A percentile compares a stretch with the other conserved stretches of the same genome.
These are phyloP conservation scores for Metschnikowia henanensis DNA, from an alignment of 805 yeast genomes.

Conservation along the genomic window DNA sequence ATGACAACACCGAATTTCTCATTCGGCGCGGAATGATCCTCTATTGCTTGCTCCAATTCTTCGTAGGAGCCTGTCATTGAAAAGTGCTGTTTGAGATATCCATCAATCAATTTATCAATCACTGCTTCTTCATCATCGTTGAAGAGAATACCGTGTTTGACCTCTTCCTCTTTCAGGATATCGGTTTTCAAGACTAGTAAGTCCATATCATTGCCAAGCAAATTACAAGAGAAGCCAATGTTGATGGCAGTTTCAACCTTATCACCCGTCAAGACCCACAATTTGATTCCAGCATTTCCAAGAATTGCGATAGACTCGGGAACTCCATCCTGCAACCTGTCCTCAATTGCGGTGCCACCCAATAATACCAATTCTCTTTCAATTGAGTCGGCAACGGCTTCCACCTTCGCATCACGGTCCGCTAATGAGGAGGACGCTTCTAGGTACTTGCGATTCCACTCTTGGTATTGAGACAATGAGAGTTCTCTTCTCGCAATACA, in stretches of 20 bases:
- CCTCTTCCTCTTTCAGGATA: slow-evolving; percentile 27
- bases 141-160: slow-evolving; percentile 20
- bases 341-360: slow-evolving; percentile 89
- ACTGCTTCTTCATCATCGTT: slow-evolving; percentile 25
- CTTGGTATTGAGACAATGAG: slow-evolving; percentile 57
- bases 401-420: slow-evolving; percentile 70
- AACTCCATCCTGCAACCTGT: slow-evolving; percentile 82
- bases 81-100: slow-evolving; percentile 56
- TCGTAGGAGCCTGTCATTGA: slow-evolving; percentile 58
- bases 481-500: slow-evolving; percentile 76
- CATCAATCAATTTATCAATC: slow-evolving; percentile 49
- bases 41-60: slow-evolving; percentile 52
- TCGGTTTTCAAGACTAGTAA: slow-evolving; percentile 54
- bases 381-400: slow-evolving; percentile 69
- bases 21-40: slow-evolving; percentile 65
- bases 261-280: slow-evolving; percentile 88
- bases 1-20: slow-evolving; percentile 60
- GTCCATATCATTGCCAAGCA: slow-evolving; percentile 75
- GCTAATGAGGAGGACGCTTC: slow-evolving; percentile 64
- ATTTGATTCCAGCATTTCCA: slow-evolving; percentile 75
- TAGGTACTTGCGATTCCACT: slow-evolving; percentile 64
- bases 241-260: slow-evolving; percentile 89
- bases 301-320: slow-evolving; percentile 74
- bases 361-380: slow-evolving; percentile 64
- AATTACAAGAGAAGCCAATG: slow-evolving; percentile 82